Conservation (phyloP, 306 rosid genomes). For the Gillenia trifoliata region DNA sequence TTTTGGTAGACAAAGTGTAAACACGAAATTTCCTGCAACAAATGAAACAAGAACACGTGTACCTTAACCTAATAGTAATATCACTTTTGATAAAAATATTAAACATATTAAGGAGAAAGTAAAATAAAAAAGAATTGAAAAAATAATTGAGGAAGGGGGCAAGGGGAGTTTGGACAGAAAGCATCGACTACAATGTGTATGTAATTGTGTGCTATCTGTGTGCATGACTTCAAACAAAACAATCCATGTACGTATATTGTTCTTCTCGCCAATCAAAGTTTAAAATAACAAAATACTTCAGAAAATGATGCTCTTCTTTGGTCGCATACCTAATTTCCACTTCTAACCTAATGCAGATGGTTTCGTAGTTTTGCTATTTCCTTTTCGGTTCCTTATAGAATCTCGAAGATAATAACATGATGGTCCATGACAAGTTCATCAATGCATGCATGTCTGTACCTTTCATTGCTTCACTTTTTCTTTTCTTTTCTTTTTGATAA, state of each 20-base stretch:
- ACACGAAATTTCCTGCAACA: no score
- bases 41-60: no score
- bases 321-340: background rate
- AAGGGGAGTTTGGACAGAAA: background rate
- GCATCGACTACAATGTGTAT: background rate
- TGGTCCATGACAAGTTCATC: slow-evolving; percentile 15
- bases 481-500: background rate
- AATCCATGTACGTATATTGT: background rate
- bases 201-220: background rate
- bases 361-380: background rate
- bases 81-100: no score
- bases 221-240: background rate
- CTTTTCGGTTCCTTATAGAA: slow-evolving; percentile 4
- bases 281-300: background rate
- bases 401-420: slow-evolving; percentile 1
- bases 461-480: slow-evolving; percentile 6
- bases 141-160: background rate
- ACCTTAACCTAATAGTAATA: no score
- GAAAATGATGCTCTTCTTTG: background rate
- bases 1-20: no score
- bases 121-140: background rate
- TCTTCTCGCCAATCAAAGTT: background rate
- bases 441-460: slow-evolving; percentile 3
- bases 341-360: background rate
- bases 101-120: no score